Base-by-base conservation (phyloP, 2,329 filamentous ascomycete species). In the Hymenoscyphus occultus region DNA sequence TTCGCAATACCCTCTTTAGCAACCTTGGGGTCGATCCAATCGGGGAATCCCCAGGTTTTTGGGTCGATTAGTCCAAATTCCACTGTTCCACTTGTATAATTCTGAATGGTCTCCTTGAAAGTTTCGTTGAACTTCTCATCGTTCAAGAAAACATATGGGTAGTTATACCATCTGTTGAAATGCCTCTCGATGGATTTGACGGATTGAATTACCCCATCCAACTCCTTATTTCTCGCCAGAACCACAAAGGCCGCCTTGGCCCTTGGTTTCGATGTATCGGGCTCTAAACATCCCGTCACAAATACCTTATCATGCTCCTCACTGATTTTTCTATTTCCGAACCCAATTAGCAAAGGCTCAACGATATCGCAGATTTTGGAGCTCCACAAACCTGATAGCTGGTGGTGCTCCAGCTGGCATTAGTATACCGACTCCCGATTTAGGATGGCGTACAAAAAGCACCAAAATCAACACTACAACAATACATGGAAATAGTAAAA, bases 151-250 rank as follows among this genome's bases (percentile, higher is more conserved):
- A 98, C 94, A 76, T 98, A 99, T 32, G 95, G 95, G 77, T 99
- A 99, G 78, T 98, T 88, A 77, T 93, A 99, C 93, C 94, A 99
- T 71, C 93, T 87, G 80, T 99, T 99, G 86, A 99, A 99, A 79
- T 99, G 95, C 72, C 95, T 87, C 81, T 99, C 95, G 71, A 99
- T 93, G 56, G 94, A 98, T 81, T 97, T 97, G 77, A 99, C 86
- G 10, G 95, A 98, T 78, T 98, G 92, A 70, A 99, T 87, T 48
- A 99, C 95, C 66, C 95, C 95, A 0, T 97, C 93, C 69, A 99
- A 78, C 80, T 99, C 95, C 82, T 97, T 96, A 77, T 99, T 98
- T 73, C 95, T 84, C 63, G 95, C 95, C 66, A 99, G 84, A 48
- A 99, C 93, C 69, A 99, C 95, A 74, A 99, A 97, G 32, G 92